These are phyloP conservation scores for Fusarium falciforme DNA, from an alignment of 2,329 filamentous ascomycete species.

Conservation along the genomic window DNA sequence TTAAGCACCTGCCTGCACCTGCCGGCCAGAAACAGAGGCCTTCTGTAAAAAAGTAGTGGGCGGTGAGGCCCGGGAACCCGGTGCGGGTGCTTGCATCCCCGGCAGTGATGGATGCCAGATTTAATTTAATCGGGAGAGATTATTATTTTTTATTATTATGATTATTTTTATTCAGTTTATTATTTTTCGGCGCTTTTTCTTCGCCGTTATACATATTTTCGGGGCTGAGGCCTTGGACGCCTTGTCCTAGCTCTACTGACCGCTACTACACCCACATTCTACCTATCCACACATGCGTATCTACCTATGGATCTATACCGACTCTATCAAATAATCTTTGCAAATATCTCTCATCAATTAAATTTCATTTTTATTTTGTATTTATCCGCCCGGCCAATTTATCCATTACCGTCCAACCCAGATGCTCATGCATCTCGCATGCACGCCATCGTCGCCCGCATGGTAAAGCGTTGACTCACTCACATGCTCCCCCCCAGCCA, in stretches of 20 bases:
- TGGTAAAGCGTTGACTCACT: conserved; percentile 26
- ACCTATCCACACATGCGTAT: background rate
- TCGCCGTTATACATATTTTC: background rate
- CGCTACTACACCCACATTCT: background rate
- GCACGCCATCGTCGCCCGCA: conserved; percentile 25
- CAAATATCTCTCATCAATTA: background rate
- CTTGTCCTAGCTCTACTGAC: background rate
- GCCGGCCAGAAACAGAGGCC: conserved; percentile 31
- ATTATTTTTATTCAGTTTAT: background rate
- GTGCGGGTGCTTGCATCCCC: conserved; percentile 34
- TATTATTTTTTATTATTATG: conserved; percentile 10
- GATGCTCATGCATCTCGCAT: conserved; percentile 8
- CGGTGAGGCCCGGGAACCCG: conserved; percentile 41
- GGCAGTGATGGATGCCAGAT: background rate
- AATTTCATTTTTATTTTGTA: background rate
- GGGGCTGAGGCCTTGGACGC: background rate
- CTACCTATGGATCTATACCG: background rate
- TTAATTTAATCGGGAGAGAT: conserved; percentile 8
- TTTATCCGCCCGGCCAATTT: background rate
- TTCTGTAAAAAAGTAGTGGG: conserved; percentile 9
- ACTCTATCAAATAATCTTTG: background rate
- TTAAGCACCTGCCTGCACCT: background rate
- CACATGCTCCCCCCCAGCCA: conserved; percentile 27
- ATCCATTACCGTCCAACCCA: background rate
- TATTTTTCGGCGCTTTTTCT: background rate